These are phyloP conservation scores for Holtermannia corniformis DNA, from an alignment of 768 basidiomycete species.

Conservation along the genomic window DNA sequence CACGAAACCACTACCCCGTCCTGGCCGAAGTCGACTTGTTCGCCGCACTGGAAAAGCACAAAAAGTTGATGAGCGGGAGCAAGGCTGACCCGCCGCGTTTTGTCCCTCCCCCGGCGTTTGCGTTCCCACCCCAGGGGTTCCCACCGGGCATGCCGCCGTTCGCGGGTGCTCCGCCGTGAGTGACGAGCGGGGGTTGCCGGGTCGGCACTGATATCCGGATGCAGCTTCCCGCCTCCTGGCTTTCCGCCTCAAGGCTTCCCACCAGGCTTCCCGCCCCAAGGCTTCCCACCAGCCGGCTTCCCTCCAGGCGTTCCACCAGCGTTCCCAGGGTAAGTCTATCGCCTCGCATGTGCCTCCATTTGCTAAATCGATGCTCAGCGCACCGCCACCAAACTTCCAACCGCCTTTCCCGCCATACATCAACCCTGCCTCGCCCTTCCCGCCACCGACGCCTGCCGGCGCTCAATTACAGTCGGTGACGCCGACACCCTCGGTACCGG, in stretches of 20 bases:
- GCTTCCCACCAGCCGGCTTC: slow-evolving; percentile 13
- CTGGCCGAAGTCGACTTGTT: slow-evolving; percentile 74
- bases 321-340: slow-evolving; percentile 29
- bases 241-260: slow-evolving; percentile 44
- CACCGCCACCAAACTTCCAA: slow-evolving; percentile 4
- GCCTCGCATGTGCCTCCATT: slow-evolving; percentile 20
- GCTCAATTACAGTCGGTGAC: background rate
- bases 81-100: slow-evolving; percentile 42
- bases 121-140: slow-evolving; percentile 19
- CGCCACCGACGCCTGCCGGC: background rate
- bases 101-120: slow-evolving; percentile 44
- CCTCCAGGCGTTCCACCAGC: slow-evolving; percentile 37
- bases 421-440: slow-evolving; percentile 1
- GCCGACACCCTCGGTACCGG: background rate
- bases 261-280: slow-evolving; percentile 38
- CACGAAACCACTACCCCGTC: slow-evolving; percentile 57
- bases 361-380: slow-evolving; percentile 28
- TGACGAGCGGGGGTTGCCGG: background rate
- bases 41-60: slow-evolving; percentile 79
- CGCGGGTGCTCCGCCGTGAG: slow-evolving; percentile 44
- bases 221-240: slow-evolving; percentile 51
- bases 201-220: background rate
- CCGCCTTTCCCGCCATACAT: slow-evolving; percentile 7
- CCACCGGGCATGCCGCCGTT: slow-evolving; percentile 50
- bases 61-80: slow-evolving; percentile 69